Base-by-base conservation (phyloP, 2,329 filamentous ascomycete species). In the Alternaria arbusti region DNA sequence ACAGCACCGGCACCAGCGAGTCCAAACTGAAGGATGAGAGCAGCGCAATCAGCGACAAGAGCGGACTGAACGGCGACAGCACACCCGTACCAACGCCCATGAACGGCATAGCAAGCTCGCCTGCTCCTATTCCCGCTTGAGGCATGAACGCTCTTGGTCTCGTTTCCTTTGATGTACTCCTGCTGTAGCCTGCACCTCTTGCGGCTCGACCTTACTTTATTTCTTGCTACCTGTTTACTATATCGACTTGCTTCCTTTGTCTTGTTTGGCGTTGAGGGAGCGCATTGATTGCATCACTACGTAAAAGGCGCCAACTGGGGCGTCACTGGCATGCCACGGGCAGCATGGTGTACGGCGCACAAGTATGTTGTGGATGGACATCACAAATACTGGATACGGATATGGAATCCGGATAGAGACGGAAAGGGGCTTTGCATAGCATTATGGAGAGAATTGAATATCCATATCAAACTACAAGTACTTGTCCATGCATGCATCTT, bases 41-140 rank as follows among this genome's bases (percentile, higher is more conserved):
- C 78, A 88, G 85, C 69, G 87, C 84, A 20, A 79, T 88, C 54
- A 87, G 87, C 71, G 88, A 90, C 67, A 87, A 86, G 81, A 89
- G 86, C 72, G 86, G 84, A 58, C 82, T 81, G n/a, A 84, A 83
- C 40, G 82, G 84, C 36, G 82, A 82, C 30, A 79, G 82, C 65
- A 78, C 83, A 51, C 84, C 84, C 12, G 77, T 81, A 10, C 78
- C 82, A 55, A 78, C 82, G 15, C 79, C 82, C 8, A 60, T 73
- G 52, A 82, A 83, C 63, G 75, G 81, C 44, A 54, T 79, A 23
- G 81, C 83, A 17, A 86, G 84, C 70, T 87, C 87, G 45, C 87
- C 87, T 13, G 83, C 84, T 54, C 83, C 84, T 22, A 63, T 75
- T 57, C 57, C 71, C 61, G 70, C 71, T 30, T 63, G 56, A 59